These are phyloP conservation scores for Osmozyma mogii DNA, from an alignment of 805 yeast genomes.

Conservation along the genomic window DNA sequence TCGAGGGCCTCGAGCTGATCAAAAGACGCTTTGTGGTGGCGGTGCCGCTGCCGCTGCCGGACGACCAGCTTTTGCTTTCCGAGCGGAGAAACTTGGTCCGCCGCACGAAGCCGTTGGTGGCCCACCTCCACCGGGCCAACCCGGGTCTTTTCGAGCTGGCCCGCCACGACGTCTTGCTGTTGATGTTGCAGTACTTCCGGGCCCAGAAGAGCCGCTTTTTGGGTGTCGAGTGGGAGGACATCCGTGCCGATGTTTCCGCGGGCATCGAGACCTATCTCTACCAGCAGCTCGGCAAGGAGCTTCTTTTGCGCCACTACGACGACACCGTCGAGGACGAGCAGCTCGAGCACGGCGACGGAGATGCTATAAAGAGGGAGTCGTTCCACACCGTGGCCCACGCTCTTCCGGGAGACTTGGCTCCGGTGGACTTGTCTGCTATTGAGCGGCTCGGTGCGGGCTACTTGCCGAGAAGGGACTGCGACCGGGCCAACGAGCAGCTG, in stretches of 20 bases:
- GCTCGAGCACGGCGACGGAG: slow-evolving; percentile 7
- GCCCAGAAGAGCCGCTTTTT: slow-evolving; percentile 31
- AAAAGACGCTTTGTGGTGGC: slow-evolving; percentile 3
- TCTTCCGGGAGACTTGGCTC: slow-evolving; percentile 10
- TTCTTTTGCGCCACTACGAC: slow-evolving; percentile 5
- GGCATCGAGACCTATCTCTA: slow-evolving; percentile 32
- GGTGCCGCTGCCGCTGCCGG: slow-evolving; percentile 8
- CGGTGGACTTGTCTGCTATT: slow-evolving; percentile 5
- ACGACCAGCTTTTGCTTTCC: slow-evolving; percentile 13
- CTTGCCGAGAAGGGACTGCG: neutral
- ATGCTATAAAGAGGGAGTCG: slow-evolving; percentile 5
- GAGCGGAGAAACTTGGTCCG: slow-evolving; percentile 14
- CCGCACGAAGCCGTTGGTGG: slow-evolving; percentile 20
- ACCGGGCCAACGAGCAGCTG: neutral
- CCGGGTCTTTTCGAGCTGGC: slow-evolving; percentile 22
- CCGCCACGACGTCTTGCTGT: slow-evolving; percentile 18
- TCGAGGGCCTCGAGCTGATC: slow-evolving; percentile 11
- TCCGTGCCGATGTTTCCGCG: slow-evolving; percentile 27
- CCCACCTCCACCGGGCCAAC: slow-evolving; percentile 20
- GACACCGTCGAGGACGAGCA: slow-evolving; percentile 10
- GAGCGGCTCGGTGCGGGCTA: neutral
- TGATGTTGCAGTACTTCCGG: slow-evolving; percentile 28
- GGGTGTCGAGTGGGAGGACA: slow-evolving; percentile 38
- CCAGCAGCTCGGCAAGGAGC: slow-evolving; percentile 23
- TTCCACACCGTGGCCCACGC: slow-evolving; percentile 5